Base-by-base conservation (phyloP, 805 yeast genomes). In the Alloascoidea africana region DNA sequence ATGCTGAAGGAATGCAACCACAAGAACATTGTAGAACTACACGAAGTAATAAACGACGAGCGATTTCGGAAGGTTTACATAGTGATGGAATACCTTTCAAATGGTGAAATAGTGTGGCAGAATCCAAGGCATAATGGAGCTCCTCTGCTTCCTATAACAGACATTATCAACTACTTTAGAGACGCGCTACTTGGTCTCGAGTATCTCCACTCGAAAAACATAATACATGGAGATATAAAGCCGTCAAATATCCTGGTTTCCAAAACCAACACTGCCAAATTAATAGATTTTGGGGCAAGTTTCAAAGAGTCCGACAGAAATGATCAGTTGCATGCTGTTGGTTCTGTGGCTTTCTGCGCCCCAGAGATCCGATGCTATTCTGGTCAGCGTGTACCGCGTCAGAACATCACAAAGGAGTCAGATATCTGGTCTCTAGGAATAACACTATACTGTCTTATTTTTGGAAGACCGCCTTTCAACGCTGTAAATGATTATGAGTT, bases 351-450 rank as follows among this genome's bases (percentile, higher is more conserved):
- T 0, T 89, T 89, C 56, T 76, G 84, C 59, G 94, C 96, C 0
- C 96, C 96, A 0, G 98, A 89, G 53, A 23, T 23, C n/a, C n/a
- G n/a, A n/a, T n/a, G n/a, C n/a, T n/a, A n/a, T n/a, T n/a, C n/a
- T n/a, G 30, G 30, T 23, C n/a, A 8, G 30, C 8, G n/a, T 8
- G n/a, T 23, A 8, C 30, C 13, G n/a, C 8, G 30, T 8, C n/a
- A 8, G 13, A n/a, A 23, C 8, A 23, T 8, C n/a, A 8, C 30
- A 8, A 79, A 82, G 51, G 67, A 76, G 40, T 78, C 91, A 33
- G 98, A 89, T 58, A 76, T 89, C 15, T 89, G 98, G 98, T 91
- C 97, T 0, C 58, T 89, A 44, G 98, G 98, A 6, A 82, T 89
- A 3, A 86, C 96, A 0, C 62, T 91, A 16, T 89, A 78, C 55